Conservation (phyloP, 192 early-diverging fungal genomes). For the Coemansia sp. region DNA sequence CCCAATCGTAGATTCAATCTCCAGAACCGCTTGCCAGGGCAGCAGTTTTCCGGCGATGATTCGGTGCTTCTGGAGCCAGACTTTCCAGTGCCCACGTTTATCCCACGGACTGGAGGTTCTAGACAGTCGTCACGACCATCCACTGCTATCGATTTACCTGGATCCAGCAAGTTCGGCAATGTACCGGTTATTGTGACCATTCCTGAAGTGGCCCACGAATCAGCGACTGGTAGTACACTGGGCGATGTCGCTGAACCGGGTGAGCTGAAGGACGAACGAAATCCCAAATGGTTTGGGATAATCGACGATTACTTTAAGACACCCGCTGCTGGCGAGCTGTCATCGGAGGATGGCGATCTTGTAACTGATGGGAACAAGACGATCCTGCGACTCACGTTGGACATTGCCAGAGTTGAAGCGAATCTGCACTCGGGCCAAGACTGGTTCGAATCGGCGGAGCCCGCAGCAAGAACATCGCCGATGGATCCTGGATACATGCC, state of each 20-base stretch:
- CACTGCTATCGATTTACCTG: neutral
- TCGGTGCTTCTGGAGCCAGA: conserved; percentile 50
- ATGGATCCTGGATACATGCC: conserved; percentile 27
- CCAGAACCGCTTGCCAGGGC: conserved; percentile 36
- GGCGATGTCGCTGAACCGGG: neutral
- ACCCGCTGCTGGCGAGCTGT: conserved; percentile 27
- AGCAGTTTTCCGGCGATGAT: conserved; percentile 13
- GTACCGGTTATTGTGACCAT: conserved; percentile 16
- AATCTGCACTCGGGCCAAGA: conserved; percentile 52
- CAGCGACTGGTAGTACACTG: neutral
- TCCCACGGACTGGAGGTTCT: neutral
- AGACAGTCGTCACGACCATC: neutral
- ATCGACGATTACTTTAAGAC: conserved; percentile 53
- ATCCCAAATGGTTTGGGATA: conserved; percentile 21
- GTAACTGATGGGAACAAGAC: conserved; percentile 3
- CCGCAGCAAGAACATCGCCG: neutral
- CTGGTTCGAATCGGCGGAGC: conserved; percentile 40
- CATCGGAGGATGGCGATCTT: conserved; percentile 20
- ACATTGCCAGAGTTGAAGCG: conserved; percentile 43
- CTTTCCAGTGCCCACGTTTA: conserved; percentile 24
- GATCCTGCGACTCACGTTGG: conserved; percentile 27
- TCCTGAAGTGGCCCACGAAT: conserved; percentile 3
- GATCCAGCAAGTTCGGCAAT: neutral
- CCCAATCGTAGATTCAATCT: conserved; percentile 14
- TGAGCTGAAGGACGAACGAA: neutral